Percentiles rank a stretch among this genome's conserved stretches.
Evolutionary conservation across 2,329 filamentous ascomycete species (phyloP).

Genomic region (Colletotrichum filicis): DNA sequence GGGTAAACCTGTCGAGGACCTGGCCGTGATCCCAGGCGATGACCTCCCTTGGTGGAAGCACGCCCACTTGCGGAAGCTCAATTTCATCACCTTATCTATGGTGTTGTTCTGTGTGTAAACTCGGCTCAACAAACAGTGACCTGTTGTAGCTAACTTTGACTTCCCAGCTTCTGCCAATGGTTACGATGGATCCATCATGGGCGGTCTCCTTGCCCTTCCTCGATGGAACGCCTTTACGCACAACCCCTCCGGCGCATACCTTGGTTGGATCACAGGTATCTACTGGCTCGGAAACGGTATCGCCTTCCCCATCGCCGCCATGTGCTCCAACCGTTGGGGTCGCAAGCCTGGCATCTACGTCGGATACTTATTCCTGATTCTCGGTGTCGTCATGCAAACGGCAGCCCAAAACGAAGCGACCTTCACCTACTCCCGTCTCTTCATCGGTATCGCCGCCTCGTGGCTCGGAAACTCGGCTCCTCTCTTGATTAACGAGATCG

Average conservation of each 20-base stretch:
- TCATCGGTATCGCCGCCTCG: slow-evolving; percentile 46
- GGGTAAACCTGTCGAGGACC: slow-evolving; percentile 21
- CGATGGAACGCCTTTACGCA: slow-evolving; percentile 55
- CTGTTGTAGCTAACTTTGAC: background rate
- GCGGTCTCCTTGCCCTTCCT: slow-evolving; percentile 54
- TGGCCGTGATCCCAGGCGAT: slow-evolving; percentile 50
- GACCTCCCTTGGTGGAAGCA: slow-evolving; percentile 53
- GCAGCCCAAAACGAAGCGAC: slow-evolving; percentile 38
- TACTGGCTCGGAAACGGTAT: slow-evolving; percentile 52
- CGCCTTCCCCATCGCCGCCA: slow-evolving; percentile 46
- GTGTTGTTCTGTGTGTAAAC: slow-evolving; percentile 38
- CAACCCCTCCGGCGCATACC: slow-evolving; percentile 47
- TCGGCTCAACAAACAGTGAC: background rate
- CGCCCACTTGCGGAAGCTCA: slow-evolving; percentile 54
- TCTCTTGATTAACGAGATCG: slow-evolving; percentile 48
- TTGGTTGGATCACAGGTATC: slow-evolving; percentile 51
- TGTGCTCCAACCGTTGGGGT: slow-evolving; percentile 39
- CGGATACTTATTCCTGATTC: slow-evolving; percentile 20
- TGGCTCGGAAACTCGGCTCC: slow-evolving; percentile 44
- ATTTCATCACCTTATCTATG: slow-evolving; percentile 49
- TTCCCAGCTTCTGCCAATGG: slow-evolving; percentile 46
- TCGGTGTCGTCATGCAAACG: slow-evolving; percentile 41
- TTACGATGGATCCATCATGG: slow-evolving; percentile 54
- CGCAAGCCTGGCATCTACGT: slow-evolving; percentile 31
- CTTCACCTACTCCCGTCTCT: slow-evolving; percentile 47